phyloP scores from a whole-genome alignment of 2,329 filamentous ascomycete species.

The Juglanconis sp. region DNA sequence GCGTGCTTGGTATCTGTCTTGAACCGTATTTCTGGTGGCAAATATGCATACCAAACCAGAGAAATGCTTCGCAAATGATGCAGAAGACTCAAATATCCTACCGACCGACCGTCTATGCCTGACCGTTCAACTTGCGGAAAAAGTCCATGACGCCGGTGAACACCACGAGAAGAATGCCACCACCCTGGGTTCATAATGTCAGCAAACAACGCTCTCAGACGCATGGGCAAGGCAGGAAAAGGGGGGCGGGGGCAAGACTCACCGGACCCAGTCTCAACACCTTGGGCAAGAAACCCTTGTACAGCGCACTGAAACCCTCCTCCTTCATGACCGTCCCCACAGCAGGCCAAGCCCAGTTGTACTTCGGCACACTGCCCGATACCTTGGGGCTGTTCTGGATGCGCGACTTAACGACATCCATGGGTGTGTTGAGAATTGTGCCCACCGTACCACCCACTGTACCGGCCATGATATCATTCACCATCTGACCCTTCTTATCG shows the following conservation, averaged over 20 bases:
- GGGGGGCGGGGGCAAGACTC: slow-evolving; percentile 30
- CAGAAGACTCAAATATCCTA: not conserved
- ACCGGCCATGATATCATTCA: slow-evolving; percentile 85
- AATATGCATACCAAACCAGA: not conserved
- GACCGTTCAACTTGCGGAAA: slow-evolving; percentile 64
- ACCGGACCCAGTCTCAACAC: slow-evolving; percentile 71
- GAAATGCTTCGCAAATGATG: not conserved
- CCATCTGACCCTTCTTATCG: slow-evolving; percentile 75
- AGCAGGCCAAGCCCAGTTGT: slow-evolving; percentile 96
- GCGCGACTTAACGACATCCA: slow-evolving; percentile 96
- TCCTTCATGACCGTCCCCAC: slow-evolving; percentile 85
- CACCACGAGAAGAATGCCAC: slow-evolving; percentile 74
- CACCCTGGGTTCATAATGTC: slow-evolving; percentile 27
- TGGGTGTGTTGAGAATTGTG: slow-evolving; percentile 86
- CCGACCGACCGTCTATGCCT: slow-evolving; percentile 1
- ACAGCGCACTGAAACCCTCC: slow-evolving; percentile 86
- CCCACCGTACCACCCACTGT: slow-evolving; percentile 81
- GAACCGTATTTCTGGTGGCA: not conserved
- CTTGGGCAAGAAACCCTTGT: slow-evolving; percentile 98
- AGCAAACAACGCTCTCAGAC: not conserved
- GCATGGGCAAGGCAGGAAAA: slow-evolving; percentile 40
- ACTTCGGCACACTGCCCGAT: slow-evolving; percentile 80
- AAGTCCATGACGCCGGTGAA: slow-evolving; percentile 91
- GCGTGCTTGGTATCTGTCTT: slow-evolving; percentile 3
- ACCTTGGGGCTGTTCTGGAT: slow-evolving; percentile 93